A percentile compares a stretch with the other conserved stretches of the same genome.
These are phyloP conservation scores for Huntiella bhutanensis DNA, from an alignment of 2,329 filamentous ascomycete species.

Conservation along the genomic window DNA sequence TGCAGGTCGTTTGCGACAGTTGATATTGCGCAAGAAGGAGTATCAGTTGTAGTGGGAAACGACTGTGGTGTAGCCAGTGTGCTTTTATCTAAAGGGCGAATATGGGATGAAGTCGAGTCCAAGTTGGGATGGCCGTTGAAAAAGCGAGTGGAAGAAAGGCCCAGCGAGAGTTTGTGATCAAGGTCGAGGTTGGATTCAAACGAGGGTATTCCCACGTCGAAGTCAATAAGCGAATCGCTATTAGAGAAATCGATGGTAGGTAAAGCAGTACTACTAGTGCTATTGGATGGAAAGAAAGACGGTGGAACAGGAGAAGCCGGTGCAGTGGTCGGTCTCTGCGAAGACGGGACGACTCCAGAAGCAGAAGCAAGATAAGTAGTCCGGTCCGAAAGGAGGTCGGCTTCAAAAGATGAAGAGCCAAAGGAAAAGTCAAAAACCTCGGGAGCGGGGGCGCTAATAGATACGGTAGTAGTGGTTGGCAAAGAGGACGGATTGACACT, in stretches of 20 bases:
- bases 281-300: background rate
- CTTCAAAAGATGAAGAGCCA: slow-evolving; percentile 9
- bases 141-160: background rate
- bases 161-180: slow-evolving; percentile 24
- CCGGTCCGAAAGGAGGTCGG: slow-evolving; percentile 5
- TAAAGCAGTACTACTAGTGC: background rate
- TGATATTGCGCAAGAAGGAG: too few relatives aligned
- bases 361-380: slow-evolving; percentile 3
- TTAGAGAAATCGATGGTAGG: too few relatives aligned
- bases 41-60: too few relatives aligned
- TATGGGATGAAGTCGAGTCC: slow-evolving; percentile 15
- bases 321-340: slow-evolving; percentile 1
- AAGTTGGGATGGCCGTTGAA: background rate
- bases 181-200: slow-evolving; percentile 32
- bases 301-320: slow-evolving; percentile 10
- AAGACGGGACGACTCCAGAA: background rate
- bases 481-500: too few relatives aligned
- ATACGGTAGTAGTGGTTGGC: background rate
- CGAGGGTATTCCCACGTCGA: slow-evolving; percentile 32
- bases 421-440: slow-evolving; percentile 9
- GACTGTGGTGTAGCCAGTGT: too few relatives aligned
- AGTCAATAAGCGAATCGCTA: slow-evolving; percentile 10
- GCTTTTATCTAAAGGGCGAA: too few relatives aligned
- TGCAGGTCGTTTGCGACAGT: too few relatives aligned
- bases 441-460: slow-evolving; percentile 4